phyloP scores from a whole-genome alignment of 2,329 filamentous ascomycete genomes.

The Diaporthe australafricana region DNA sequence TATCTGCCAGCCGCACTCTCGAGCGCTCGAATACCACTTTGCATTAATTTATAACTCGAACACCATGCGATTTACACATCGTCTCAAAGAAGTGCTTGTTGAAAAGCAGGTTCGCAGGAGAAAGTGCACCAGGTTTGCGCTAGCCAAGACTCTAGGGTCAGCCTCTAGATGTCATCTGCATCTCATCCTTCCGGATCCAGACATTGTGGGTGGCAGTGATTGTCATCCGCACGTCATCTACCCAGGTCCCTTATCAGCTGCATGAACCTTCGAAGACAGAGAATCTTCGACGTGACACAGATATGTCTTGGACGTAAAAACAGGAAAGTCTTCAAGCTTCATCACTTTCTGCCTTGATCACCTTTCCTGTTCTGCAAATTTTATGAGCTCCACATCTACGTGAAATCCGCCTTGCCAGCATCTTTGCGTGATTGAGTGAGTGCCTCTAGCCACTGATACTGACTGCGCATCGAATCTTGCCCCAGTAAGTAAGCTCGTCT shows the following conservation, averaged over 20 bases:
- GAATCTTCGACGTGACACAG: neutral
- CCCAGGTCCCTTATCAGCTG: constrained; percentile 20
- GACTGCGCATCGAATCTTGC: neutral
- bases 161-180: neutral
- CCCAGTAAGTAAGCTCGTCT: neutral
- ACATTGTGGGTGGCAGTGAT: neutral
- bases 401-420: neutral
- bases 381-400: neutral
- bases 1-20: too few species aligned
- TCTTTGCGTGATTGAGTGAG: neutral
- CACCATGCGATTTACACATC: neutral
- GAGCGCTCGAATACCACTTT: neutral
- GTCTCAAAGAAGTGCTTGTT: neutral
- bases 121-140: neutral
- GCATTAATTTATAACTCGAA: neutral
- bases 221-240: constrained; percentile 19
- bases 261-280: neutral
- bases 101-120: neutral
- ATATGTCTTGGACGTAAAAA: neutral
- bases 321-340: too few species aligned
- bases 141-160: constrained; percentile 2
- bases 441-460: neutral
- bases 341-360: rapidly evolving
- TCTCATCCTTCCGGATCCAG: constrained; percentile 4
- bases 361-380: neutral